These are phyloP conservation scores for Epichloe glyceriae DNA, from an alignment of 2,329 filamentous ascomycete genomes.

Conservation along the genomic window DNA sequence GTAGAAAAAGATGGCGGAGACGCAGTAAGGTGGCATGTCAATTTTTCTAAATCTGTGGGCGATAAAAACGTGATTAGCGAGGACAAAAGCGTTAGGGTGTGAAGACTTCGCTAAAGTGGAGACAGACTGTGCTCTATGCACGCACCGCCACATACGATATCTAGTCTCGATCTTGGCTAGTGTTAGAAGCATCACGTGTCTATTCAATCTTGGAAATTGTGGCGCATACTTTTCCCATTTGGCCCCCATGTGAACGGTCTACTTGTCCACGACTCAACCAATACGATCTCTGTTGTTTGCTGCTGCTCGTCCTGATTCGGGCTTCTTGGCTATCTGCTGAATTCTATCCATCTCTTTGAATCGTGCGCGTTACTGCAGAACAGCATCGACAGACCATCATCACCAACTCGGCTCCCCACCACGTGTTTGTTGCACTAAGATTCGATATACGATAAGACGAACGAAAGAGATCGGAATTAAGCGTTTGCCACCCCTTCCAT, in stretches of 20 bases:
- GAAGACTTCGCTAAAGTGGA: neutral
- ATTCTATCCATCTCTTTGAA: neutral
- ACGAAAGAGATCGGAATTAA: neutral
- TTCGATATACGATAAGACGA: neutral
- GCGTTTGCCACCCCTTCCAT: neutral
- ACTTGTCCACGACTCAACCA: neutral
- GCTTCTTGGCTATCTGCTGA: neutral
- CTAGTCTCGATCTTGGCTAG: neutral
- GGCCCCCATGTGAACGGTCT: neutral
- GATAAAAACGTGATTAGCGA: constrained; percentile 17
- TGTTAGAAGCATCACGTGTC: neutral
- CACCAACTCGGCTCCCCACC: neutral
- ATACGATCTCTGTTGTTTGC: neutral
- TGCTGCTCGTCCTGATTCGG: neutral
- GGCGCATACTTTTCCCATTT: constrained; percentile 1
- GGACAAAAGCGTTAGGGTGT: constrained; percentile 14
- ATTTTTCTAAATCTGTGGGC: constrained; percentile 22
- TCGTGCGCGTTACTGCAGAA: neutral
- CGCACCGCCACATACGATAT: constrained; percentile 5
- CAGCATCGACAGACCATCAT: neutral
- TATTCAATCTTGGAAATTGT: neutral
- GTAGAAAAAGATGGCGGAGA: constrained; percentile 17
- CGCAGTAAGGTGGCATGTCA: constrained; percentile 12
- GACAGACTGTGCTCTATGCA: neutral
- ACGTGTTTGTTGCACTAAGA: neutral